Percentiles rank a stretch among this genome's conserved stretches.
Evolutionary conservation across 495 filamentous ascomycete species (phyloP).

Genomic region (Clavariopsis aquatica): DNA sequence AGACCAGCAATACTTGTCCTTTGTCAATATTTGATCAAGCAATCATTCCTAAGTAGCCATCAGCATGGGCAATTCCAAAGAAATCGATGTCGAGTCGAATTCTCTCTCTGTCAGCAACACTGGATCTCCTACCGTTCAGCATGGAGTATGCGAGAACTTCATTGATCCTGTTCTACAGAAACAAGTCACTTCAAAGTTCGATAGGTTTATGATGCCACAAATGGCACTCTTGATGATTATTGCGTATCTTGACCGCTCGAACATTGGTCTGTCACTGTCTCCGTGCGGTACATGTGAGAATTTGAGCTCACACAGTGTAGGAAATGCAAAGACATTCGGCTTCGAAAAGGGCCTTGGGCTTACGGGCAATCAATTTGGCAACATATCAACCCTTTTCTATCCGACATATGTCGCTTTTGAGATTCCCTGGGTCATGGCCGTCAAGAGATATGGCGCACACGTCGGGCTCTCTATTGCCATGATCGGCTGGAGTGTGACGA

Average conservation of each 20-base stretch:
- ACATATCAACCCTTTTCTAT: constrained; percentile 38
- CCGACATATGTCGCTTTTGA: constrained; percentile 21
- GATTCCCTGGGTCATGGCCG: constrained; percentile 11
- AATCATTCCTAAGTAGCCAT: not conserved
- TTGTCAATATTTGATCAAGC: not conserved
- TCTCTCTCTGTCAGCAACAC: not conserved
- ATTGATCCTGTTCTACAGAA: constrained; percentile 17
- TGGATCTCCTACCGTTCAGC: not conserved
- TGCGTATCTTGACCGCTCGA: constrained; percentile 10
- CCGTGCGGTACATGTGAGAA: no score
- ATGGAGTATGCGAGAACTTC: not conserved
- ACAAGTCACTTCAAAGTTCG: constrained; percentile 12
- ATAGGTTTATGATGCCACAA: constrained; percentile 5
- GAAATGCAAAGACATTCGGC: constrained; percentile 43
- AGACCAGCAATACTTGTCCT: not conserved
- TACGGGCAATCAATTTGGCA: constrained; percentile 38
- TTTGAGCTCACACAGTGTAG: no score
- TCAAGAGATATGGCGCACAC: constrained; percentile 14
- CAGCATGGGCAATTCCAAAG: not conserved
- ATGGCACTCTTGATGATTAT: constrained; percentile 8
- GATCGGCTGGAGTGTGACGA: constrained; percentile 12
- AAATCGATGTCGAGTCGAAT: not conserved
- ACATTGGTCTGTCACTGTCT: no score
- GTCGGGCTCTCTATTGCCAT: not conserved
- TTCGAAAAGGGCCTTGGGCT: constrained; percentile 39